Conservation (phyloP, 768 basidiomycete species). For the Lactifluus volemus region DNA sequence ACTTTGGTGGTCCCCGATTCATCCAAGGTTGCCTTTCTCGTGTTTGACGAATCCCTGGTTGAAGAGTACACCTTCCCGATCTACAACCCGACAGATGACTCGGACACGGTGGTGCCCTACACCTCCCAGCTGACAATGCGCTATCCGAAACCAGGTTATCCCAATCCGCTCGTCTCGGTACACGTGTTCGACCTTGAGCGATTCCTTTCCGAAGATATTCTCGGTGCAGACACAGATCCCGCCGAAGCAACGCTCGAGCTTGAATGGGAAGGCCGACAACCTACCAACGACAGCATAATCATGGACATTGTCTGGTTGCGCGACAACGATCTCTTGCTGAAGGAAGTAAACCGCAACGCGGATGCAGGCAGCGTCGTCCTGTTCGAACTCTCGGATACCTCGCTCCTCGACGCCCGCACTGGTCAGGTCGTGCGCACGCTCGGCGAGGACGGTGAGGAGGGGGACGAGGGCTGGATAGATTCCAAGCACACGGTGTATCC, state of each 20-base stretch:
- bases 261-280: slow-evolving; percentile 56
- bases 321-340: slow-evolving; percentile 61
- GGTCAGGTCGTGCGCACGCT: slow-evolving; percentile 65
- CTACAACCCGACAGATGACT: slow-evolving; percentile 77
- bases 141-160: slow-evolving; percentile 87
- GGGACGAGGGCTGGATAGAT: slow-evolving; percentile 94
- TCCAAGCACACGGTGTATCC: slow-evolving; percentile 54
- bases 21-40: slow-evolving; percentile 69
- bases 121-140: slow-evolving; percentile 52
- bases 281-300: slow-evolving; percentile 58
- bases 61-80: slow-evolving; percentile 82
- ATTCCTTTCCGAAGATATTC: slow-evolving; percentile 29
- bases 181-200: slow-evolving; percentile 71
- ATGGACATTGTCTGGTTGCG: slow-evolving; percentile 86
- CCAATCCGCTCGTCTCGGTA: slow-evolving; percentile 78
- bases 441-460: slow-evolving; percentile 77
- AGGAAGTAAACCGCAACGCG: slow-evolving; percentile 82
- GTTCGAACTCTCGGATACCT: slow-evolving; percentile 45
- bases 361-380: slow-evolving; percentile 70
- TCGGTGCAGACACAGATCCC: slow-evolving; percentile 23
- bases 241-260: slow-evolving; percentile 45
- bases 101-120: slow-evolving; percentile 69
- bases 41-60: slow-evolving; percentile 83
- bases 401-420: slow-evolving; percentile 21
- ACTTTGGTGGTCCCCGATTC: slow-evolving; percentile 86